These are phyloP conservation scores for Anastatica hierochuntica DNA, from an alignment of 345 rosid species.

Conservation along the genomic window DNA sequence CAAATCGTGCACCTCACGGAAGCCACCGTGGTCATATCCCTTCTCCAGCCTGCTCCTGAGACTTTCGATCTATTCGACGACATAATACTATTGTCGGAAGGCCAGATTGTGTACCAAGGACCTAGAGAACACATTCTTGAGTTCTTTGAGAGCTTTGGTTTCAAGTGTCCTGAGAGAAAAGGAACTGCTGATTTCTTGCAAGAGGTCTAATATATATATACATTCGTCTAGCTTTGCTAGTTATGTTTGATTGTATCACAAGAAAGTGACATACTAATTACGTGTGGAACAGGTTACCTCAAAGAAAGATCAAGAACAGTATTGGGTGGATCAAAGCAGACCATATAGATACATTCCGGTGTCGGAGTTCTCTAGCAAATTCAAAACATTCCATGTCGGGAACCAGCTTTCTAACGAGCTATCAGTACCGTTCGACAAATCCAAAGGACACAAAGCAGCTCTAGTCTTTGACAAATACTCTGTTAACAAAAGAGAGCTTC, in stretches of 20 bases:
- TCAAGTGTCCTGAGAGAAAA: conserved; percentile 64
- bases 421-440: conserved; percentile 45
- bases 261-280: no score
- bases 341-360: conserved; percentile 52
- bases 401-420: conserved; percentile 35
- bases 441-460: conserved; percentile 53
- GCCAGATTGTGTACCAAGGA: conserved; percentile 67
- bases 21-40: conserved; percentile 56
- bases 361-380: conserved; percentile 39
- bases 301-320: conserved; percentile 73
- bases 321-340: conserved; percentile 45
- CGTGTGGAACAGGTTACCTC: conserved; percentile 54
- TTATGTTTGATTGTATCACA: no score
- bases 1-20: conserved; percentile 72
- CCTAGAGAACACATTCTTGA: conserved; percentile 49
- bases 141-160: conserved; percentile 60
- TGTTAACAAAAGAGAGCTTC: conserved; percentile 43
- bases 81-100: no score
- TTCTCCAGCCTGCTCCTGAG: conserved; percentile 81
- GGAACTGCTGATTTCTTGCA: conserved; percentile 81
- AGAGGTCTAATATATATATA: conserved; percentile 38
- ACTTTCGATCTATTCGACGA: conserved; percentile 72
- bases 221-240: neutral
- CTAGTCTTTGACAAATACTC: conserved; percentile 43
- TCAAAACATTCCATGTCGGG: conserved; percentile 63